Evolutionary conservation across 1,139 yeast genomes (phyloP), one percentile per base, ranked within the genome.

Genomic region (Lodderomyces jiufengensis): DNA sequence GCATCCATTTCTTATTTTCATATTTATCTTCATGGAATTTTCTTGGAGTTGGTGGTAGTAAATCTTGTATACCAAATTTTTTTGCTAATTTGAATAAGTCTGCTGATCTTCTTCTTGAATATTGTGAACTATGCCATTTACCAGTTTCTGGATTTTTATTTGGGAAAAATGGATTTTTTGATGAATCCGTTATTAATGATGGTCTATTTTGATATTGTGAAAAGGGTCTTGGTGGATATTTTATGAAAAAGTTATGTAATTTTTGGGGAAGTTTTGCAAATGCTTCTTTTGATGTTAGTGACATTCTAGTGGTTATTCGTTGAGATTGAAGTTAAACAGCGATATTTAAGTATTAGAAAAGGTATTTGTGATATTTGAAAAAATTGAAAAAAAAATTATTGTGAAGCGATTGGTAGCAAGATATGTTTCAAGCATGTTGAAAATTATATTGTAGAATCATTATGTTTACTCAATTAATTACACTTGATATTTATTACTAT

Each of bases 161-260:
- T 20, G 95, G 83, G 39, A 87, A 61, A 57, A 92, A 92, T 36
- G 98, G 98, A 59, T 92, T 92, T 50, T 86, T 84, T 40, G 75
- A 72, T 15, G 78, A 73, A 33, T 87, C 90, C 34, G 66, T 66
- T 15, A 84, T 77, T 23, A 76, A 65, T 5, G 85, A 76, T 36
- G 95, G 84, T 45, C 70, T 74, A 3, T 66, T 61, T 7, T 85
- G 66, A 59, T 88, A 90, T 47, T 72, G 56, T 22, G 72, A 73
- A 57, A 77, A 78, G n/a, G 95, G 92, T 28, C 83, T 66, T 11
- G 97, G 97, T 29, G 97, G 97, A 53, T 79, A 85, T 56, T 77
- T 81, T 39, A 77, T 67, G 65, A 90, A 88, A 61, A 90, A 90
- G 50, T 69, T 76, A 56, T 80, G 84, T 34, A 90, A 72, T 52